These are phyloP conservation scores for Catenaria anguillulae DNA, from an alignment of 371 early-diverging fungal species.

Conservation along the genomic window DNA sequence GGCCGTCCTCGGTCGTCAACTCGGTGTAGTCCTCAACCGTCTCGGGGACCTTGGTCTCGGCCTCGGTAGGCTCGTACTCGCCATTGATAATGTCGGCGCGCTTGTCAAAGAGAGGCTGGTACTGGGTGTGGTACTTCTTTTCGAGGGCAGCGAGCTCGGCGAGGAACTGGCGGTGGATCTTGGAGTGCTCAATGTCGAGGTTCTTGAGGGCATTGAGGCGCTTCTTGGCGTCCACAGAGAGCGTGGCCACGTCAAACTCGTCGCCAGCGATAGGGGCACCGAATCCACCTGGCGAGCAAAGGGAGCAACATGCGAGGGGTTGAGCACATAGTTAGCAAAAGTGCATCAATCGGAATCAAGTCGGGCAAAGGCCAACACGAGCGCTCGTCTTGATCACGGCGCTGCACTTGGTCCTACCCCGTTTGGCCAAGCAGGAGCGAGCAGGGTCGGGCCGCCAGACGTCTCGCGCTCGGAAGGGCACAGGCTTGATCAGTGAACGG, in stretches of 20 bases:
- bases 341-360: not conserved
- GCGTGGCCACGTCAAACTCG: not conserved
- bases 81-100: conserved; percentile 49
- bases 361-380: not conserved
- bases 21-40: conserved; percentile 4
- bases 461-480: no score
- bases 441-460: no score
- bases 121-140: conserved; percentile 71
- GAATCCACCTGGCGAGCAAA: not conserved
- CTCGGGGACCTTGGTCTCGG: conserved; percentile 51
- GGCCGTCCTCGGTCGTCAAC: conserved; percentile 1
- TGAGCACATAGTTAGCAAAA: not conserved
- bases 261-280: not conserved
- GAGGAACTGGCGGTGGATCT: conserved; percentile 66
- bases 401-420: not conserved
- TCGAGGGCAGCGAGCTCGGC: conserved; percentile 79
- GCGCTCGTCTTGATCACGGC: not conserved
- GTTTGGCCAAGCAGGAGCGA: no score
- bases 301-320: not conserved
- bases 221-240: not conserved
- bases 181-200: conserved; percentile 45
- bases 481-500: no score
- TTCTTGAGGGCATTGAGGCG: conserved; percentile 5
- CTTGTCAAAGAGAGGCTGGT: conserved; percentile 66
- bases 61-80: conserved; percentile 66